phyloP scores from a whole-genome alignment of 2,329 filamentous ascomycete species.

The Trichoderma sp. region DNA sequence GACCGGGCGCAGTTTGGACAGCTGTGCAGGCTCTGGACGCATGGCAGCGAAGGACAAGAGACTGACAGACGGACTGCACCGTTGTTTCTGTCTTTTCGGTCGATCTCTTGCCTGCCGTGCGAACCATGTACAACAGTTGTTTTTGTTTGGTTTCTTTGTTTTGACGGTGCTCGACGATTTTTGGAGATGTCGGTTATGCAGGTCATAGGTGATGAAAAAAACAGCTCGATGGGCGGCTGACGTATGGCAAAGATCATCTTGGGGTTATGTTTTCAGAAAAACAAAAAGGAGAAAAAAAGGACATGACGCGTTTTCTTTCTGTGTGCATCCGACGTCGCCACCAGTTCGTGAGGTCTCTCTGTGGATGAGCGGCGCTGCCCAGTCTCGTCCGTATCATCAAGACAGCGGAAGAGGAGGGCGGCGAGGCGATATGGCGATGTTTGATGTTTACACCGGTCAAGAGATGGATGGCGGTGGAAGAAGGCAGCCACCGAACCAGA shows the following conservation, averaged over 20 bases:
- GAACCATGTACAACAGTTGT: constrained; percentile 28
- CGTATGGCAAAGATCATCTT: constrained; percentile 8
- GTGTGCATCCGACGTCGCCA: neutral
- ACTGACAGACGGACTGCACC: neutral
- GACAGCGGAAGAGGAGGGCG: too few species aligned
- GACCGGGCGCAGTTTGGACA: constrained; percentile 26
- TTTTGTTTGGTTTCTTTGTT: constrained; percentile 25
- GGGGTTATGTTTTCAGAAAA: constrained; percentile 5
- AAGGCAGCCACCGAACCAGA: too few species aligned
- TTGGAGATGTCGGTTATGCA: constrained; percentile 24
- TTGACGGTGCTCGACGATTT: constrained; percentile 15
- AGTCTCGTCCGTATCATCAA: too few species aligned
- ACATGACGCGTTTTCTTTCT: constrained; percentile 5
- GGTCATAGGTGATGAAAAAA: constrained; percentile 24
- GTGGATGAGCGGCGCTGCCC: neutral
- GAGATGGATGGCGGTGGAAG: too few species aligned
- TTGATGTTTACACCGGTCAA: too few species aligned
- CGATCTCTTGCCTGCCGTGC: constrained; percentile 10
- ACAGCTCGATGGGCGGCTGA: constrained; percentile 19
- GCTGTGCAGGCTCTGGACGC: constrained; percentile 26
- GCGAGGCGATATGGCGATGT: too few species aligned
- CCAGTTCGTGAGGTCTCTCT: neutral
- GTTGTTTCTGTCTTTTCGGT: neutral
- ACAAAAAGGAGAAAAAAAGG: constrained; percentile 2
- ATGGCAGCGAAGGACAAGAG: neutral